Evolutionary conservation across 805 yeast genomes (phyloP).

Genomic region (Candida adriatica): DNA sequence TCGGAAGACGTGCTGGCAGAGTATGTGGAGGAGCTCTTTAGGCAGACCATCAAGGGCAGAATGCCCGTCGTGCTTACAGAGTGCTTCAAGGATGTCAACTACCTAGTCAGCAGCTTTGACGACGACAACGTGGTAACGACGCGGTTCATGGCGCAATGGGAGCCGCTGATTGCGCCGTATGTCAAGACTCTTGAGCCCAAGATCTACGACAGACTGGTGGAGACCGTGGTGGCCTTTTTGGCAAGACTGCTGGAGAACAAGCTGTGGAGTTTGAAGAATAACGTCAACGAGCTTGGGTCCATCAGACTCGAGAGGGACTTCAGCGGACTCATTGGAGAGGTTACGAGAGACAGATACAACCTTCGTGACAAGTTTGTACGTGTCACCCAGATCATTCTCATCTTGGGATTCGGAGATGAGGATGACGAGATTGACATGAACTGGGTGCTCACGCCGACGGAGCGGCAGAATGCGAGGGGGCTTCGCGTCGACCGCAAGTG

Average conservation of each 20-base stretch:
- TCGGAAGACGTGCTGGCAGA: slow-evolving; percentile 30
- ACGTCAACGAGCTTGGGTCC: slow-evolving; percentile 78
- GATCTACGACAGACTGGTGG: slow-evolving; percentile 43
- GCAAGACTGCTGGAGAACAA: slow-evolving; percentile 57
- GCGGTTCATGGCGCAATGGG: slow-evolving; percentile 62
- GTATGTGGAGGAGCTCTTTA: slow-evolving; percentile 36
- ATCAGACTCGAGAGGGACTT: slow-evolving; percentile 78
- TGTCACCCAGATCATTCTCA: slow-evolving; percentile 77
- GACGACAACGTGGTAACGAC: slow-evolving; percentile 31
- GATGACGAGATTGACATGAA: slow-evolving; percentile 43
- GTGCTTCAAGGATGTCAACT: slow-evolving; percentile 27
- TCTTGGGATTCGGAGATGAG: slow-evolving; percentile 76
- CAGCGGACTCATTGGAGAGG: slow-evolving; percentile 62
- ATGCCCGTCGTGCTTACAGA: slow-evolving; percentile 37
- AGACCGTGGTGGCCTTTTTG: slow-evolving; percentile 44
- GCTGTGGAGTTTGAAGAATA: slow-evolving; percentile 57
- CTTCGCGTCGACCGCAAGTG: slow-evolving; percentile 39
- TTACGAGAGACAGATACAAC: slow-evolving; percentile 66
- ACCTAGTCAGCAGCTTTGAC: slow-evolving; percentile 23
- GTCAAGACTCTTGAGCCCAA: slow-evolving; percentile 46
- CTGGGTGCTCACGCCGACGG: slow-evolving; percentile 78
- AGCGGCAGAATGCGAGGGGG: slow-evolving; percentile 55
- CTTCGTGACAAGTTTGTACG: slow-evolving; percentile 73
- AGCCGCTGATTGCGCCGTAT: slow-evolving; percentile 56
- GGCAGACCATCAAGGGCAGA: slow-evolving; percentile 40